A percentile compares a stretch with the other conserved stretches of the same genome.
phyloP scores from a whole-genome alignment of 2,329 filamentous ascomycete genomes.

The Calonectria henricotiae region DNA sequence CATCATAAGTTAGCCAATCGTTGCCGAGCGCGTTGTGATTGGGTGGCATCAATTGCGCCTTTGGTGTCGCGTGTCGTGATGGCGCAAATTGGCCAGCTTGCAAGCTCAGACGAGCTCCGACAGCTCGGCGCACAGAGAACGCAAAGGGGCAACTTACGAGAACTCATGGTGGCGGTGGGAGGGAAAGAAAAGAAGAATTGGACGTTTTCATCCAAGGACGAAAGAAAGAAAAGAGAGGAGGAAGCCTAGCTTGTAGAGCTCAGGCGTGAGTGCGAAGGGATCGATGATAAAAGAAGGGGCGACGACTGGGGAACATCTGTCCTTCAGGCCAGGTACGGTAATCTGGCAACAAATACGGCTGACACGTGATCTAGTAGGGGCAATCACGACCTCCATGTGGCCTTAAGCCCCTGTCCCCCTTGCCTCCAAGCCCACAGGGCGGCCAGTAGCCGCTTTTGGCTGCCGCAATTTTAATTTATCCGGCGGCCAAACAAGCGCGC shows the following conservation, averaged over 20 bases:
- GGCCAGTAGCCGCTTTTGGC: constrained; percentile 24
- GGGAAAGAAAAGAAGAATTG: constrained; percentile 58
- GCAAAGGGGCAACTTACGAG: constrained; percentile 63
- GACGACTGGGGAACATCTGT: constrained; percentile 51
- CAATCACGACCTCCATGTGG: constrained; percentile 20
- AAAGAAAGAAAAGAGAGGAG: constrained; percentile 56
- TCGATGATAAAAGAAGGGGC: constrained; percentile 57
- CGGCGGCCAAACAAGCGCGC: constrained; percentile 8
- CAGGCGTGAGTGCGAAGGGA: constrained; percentile 55
- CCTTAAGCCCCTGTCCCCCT: constrained; percentile 20
- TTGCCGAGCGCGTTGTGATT: constrained; percentile 32
- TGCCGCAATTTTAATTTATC: constrained; percentile 26
- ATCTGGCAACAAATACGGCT: constrained; percentile 21
- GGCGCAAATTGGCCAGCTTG: constrained; percentile 33
- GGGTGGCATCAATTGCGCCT: constrained; percentile 52
- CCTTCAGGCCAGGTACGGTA: constrained; percentile 23
- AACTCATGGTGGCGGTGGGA: constrained; percentile 68
- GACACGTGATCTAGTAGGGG: constrained; percentile 10
- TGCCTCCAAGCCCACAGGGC: constrained; percentile 10
- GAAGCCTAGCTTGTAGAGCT: constrained; percentile 60
- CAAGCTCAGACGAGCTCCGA: constrained; percentile 43
- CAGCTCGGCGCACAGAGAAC: constrained; percentile 43
- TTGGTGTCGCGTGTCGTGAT: constrained; percentile 33
- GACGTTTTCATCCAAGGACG: constrained; percentile 61
- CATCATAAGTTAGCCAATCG: constrained; percentile 51